A percentile compares a stretch with the other conserved stretches of the same genome.
These are phyloP conservation scores for Cyclotella distinguenda DNA, from an alignment of 108 stramenopile genomes.

Conservation along the genomic window DNA sequence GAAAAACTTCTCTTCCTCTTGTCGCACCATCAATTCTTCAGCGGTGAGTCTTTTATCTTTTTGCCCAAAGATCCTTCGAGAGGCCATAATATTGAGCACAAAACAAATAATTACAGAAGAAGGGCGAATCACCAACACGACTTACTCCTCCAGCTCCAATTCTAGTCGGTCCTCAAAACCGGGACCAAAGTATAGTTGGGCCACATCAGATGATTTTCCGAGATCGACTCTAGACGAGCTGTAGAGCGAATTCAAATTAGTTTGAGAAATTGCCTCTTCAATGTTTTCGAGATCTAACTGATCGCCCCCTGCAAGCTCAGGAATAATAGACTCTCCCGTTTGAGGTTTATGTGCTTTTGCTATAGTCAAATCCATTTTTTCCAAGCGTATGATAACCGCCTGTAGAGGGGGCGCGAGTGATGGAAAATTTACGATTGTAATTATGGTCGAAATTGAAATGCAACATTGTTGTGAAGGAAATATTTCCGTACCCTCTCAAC, in stretches of 20 bases:
- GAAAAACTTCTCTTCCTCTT: conserved; percentile 59
- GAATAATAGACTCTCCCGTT: conserved; percentile 20
- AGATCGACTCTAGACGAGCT: conserved; percentile 36
- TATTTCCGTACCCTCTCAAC: conserved; percentile 70
- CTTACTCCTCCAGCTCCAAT: conserved; percentile 79
- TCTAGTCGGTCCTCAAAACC: conserved; percentile 84
- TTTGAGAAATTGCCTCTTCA: conserved; percentile 52
- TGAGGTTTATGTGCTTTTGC: too few relatives aligned
- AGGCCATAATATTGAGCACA: neutral
- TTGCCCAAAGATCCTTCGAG: conserved; percentile 34
- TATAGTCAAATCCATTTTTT: too few relatives aligned
- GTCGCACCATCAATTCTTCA: conserved; percentile 50
- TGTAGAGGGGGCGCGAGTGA: conserved; percentile 22
- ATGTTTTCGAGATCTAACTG: conserved; percentile 58
- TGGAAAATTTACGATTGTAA: conserved; percentile 1
- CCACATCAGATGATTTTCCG: conserved; percentile 31
- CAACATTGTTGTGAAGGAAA: neutral
- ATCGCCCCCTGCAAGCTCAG: conserved; percentile 58
- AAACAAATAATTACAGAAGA: neutral
- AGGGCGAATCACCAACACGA: conserved; percentile 5
- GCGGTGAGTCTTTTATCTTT: conserved; percentile 41
- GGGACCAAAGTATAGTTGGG: conserved; percentile 85
- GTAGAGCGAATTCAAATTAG: conserved; percentile 56
- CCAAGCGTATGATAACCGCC: conserved; percentile 30
- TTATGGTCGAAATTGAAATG: neutral